Evolutionary conservation across 2,329 filamentous ascomycete genomes (phyloP), one percentile per base, ranked within the genome.

Genomic region (Cryphonectria radicalis): DNA sequence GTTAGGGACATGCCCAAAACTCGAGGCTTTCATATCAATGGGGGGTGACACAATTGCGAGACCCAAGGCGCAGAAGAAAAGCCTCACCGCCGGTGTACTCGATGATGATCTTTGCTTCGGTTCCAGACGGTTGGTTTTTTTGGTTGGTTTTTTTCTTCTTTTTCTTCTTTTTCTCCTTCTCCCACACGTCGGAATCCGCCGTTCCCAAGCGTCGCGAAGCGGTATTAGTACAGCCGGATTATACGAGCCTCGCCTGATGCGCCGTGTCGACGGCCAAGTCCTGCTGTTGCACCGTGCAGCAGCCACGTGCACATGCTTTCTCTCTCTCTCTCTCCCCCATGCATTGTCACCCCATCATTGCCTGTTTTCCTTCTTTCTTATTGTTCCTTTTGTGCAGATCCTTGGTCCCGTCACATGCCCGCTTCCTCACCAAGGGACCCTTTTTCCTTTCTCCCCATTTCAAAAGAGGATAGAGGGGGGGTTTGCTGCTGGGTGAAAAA

Each of bases 211-310:
- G n/a, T 17, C 10, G 59, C 35, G 59, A 40, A 62, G 59, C 59
- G 59, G 59, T n/a, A 37, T 62, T 40, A 37, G 32, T 13, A 5
- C 14, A 40, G 19, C 14, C n/a, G 14, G 59, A 62, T 22, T 22
- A 62, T 62, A 62, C 59, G 59, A 62, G 59, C 59, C 28, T 40
- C 59, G 59, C 59, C 32, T 40, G 59, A 22, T 40, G 32, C 35
- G 35, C 35, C 35, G 35, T 19, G 19, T n/a, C 32, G 59, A 22
- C 35, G 32, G 59, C 32, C 35, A 37, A 19, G 6, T 35, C 28
- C 25, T 28, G 25, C 53, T 2, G 25, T 14, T 57, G 17, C 46
- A 50, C 22, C 19, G 46, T n/a, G 46, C 22, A 50, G 46, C 22
- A n/a, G 35, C 59, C 59, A 40, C 57, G 59, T 40, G 35, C 59